Base-by-base conservation (phyloP, 1,284 basidiomycete species). In the Microbotryomycetes sp. region DNA sequence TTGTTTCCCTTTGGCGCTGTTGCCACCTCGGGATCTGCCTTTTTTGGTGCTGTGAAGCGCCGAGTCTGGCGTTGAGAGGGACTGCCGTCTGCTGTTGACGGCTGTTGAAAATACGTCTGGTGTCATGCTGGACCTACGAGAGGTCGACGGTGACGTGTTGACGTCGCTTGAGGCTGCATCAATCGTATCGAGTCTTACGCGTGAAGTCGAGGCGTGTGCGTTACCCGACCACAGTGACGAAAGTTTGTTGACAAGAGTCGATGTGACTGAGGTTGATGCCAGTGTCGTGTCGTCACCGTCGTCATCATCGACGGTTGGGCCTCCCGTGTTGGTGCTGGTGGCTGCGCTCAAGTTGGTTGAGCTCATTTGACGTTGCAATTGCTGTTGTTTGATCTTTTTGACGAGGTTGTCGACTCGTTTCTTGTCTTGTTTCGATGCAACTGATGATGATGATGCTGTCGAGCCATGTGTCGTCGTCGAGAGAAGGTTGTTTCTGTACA, bases 201-300 rank as follows among this genome's bases (percentile, higher is more conserved):
- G 12, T 12, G 36, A 42, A 12, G 36, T 42, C 36, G 36, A 42
- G 12, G 36, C 36, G 36, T 9, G 12, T 12, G 36, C 36, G 36
- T 42, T 42, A 19, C 36, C 36, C 12, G 36, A 42, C 36, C 36
- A 56, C 1, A 54, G 49, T 23, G 59, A 47, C 14, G 59, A 32
- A 57, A 59, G 0, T 53, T n/a, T 4, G 56, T 59, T 6, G 60
- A 59, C 7, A 61, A 22, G 4, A 58, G 57, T 5, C 25, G 16
- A 28, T 23, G 48, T 30, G 22, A 2, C 48, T 23, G 6, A 15
- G 28, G 23, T 26, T 30, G 19, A n/a, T n/a, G 23, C 49, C 49
- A 26, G 9, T n/a, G 19, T 23, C 29, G 23, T 26, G 49, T 12
- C 23, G 23, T 23, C 26, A 6, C 26, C 23, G 29, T 28, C 49